Evolutionary conservation across 2,329 filamentous ascomycete species (phyloP).

Genomic region (Dendrostoma leiphaemia): DNA sequence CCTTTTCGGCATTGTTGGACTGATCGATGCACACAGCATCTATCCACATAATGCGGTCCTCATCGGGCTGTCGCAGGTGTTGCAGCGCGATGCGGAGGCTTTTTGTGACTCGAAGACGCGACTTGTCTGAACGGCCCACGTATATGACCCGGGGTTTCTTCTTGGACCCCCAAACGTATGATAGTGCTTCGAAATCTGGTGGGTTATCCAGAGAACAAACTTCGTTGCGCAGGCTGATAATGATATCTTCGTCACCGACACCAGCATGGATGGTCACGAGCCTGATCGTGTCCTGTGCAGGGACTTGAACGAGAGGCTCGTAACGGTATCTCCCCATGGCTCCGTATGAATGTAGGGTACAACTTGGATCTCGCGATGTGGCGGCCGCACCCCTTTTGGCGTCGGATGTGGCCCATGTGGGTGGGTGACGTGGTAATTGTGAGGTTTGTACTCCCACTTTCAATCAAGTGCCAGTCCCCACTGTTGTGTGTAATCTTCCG

Average conservation of each 20-base stretch:
- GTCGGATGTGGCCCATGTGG: no score
- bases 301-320: no score
- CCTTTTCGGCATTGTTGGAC: not conserved
- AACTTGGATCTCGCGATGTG: no score
- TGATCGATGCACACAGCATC: slow-evolving; percentile 3
- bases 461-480: no score
- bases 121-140: not conserved
- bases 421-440: no score
- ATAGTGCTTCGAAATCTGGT: not conserved
- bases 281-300: no score
- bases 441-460: no score
- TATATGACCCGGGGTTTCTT: not conserved
- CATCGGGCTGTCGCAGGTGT: not conserved
- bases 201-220: not conserved
- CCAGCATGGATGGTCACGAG: not conserved
- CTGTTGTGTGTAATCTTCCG: no score
- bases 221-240: not conserved
- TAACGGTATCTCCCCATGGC: no score
- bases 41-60: not conserved
- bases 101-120: not conserved
- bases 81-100: not conserved
- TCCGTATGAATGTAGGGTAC: no score
- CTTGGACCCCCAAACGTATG: not conserved
- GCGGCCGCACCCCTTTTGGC: no score
- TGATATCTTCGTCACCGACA: not conserved